Evolutionary conservation across 805 yeast species (phyloP), one percentile per base, ranked within the genome.

Genomic region (Saccharomycopsis malanga): DNA sequence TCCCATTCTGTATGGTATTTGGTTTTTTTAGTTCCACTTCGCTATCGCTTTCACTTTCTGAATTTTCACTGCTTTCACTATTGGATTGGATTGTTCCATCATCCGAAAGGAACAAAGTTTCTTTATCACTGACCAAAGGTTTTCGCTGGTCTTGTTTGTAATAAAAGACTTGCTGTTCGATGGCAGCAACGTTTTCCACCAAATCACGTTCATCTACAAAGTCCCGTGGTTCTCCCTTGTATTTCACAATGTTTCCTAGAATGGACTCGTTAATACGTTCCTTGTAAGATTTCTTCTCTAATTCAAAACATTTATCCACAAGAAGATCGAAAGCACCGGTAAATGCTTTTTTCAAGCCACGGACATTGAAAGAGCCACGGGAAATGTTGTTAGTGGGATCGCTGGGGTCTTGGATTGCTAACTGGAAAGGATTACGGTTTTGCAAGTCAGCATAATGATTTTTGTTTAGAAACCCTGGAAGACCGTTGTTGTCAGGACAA

Each of bases 401-500:
- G 42, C 83, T 81, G 1, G 98, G 98, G 60, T 91, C 98, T 62
- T 84, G 91, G 25, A 91, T 84, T 1, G 87, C 81, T 34, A 88
- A 63, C 1, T 84, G 63, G 60, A 80, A 86, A 32, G 77, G 71
- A 38, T 71, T 72, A 46, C 80, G 72, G 46, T 37, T 79, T 67
- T 73, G 70, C 53, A 83, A 58, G 34, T 65, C 71, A 4, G 75
- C 75, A 60, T 78, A 69, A 9, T 66, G 58, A n/a, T 66, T 59
- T 58, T 87, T 88, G 40, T 70, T 63, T 48, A 84, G 57, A 57
- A 86, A 88, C 17, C 67, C 61, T 48, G 80, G 77, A 15, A 76
- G 62, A 24, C 80, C 87, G 18, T 74, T 65, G 14, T 65, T 67
- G 2, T 67, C 67, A 52, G 73, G 70, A n/a, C 48, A 45, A 2